Evolutionary conservation across 73 alveolate species (phyloP), one percentile per base, ranked within the genome.

Genomic region (Stentor roeselii): DNA sequence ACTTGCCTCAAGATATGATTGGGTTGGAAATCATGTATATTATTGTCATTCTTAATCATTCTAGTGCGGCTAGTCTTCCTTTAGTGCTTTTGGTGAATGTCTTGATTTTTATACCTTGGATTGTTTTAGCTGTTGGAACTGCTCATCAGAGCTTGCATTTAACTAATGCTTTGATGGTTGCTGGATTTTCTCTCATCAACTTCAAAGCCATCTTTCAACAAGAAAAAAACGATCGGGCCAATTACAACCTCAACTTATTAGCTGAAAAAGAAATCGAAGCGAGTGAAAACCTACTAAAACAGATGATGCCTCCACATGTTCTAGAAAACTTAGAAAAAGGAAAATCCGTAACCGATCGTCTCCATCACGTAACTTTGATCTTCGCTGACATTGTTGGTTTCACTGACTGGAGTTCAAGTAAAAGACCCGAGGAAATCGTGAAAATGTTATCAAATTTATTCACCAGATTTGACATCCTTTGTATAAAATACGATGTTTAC

Each of bases 361-460:
- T 95, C 21, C 96, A 90, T 27, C 94, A 90, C 75, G 99, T 95
- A 38, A 96, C 99, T 21, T 84, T 97, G 78, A 90, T 97, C 31
- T 97, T 93, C 76, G 98, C 99, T 59, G 99, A 97, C 90, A 94
- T 94, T 3, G 97, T 94, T n/a, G 86, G 94, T 3, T 94, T 90
- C 39, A 94, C 98, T 15, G 87, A 90, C 42, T 94, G 90, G 77
- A 92, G 96, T 21, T 90, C 94, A 40, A 34, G 84, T 39, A 95
- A 89, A 75, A 87, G 92, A 59, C 99, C 99, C 3, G 93, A 92
- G 75, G 97, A 96, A 77, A 98, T 97, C 0, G 98, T 97, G 4
- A 86, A 89, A 60, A 83, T 97, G 94, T 90, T 97, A 27, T 87
- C 95, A 85, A 93, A 94, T 78, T 89, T 97, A 85, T 97, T 97